Evolutionary conservation across 2,329 filamentous ascomycete genomes (phyloP).

Genomic region (Diaporthe sp.): DNA sequence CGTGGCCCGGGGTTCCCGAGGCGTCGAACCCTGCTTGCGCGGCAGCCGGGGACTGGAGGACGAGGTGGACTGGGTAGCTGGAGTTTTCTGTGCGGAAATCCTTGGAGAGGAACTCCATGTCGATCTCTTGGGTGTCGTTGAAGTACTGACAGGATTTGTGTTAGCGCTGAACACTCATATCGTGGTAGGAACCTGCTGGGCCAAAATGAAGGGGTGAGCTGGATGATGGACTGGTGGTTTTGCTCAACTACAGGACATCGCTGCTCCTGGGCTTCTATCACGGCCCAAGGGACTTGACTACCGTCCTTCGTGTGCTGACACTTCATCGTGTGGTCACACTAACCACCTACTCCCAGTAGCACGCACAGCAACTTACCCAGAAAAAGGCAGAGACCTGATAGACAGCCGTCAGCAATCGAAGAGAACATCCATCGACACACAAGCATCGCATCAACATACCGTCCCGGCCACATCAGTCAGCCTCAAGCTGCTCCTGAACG

Average conservation of each 20-base stretch:
- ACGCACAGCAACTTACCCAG: conserved; percentile 67
- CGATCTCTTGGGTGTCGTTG: conserved; percentile 85
- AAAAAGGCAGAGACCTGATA: conserved; percentile 77
- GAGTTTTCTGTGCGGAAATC: conserved; percentile 68
- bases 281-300: neutral
- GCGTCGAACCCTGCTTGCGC: conserved; percentile 74
- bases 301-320: neutral
- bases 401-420: neutral
- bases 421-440: neutral
- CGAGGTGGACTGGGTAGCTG: conserved; percentile 77
- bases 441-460: conserved; percentile 50
- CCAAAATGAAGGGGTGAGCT: neutral
- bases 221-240: neutral
- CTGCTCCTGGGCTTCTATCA: neutral
- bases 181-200: neutral
- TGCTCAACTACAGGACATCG: neutral
- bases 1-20: conserved; percentile 63
- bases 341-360: too few species aligned
- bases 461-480: conserved; percentile 74
- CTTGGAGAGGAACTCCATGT: conserved; percentile 82
- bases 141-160: conserved; percentile 68
- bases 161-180: conserved; percentile 34
- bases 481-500: conserved; percentile 77
- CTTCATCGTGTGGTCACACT: neutral
- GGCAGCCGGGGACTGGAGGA: conserved; percentile 78